A percentile compares a stretch with the other conserved stretches of the same genome.
Conservation (phyloP, 371 early-diverging fungal species). For the Haplosporangium sp. region DNA sequence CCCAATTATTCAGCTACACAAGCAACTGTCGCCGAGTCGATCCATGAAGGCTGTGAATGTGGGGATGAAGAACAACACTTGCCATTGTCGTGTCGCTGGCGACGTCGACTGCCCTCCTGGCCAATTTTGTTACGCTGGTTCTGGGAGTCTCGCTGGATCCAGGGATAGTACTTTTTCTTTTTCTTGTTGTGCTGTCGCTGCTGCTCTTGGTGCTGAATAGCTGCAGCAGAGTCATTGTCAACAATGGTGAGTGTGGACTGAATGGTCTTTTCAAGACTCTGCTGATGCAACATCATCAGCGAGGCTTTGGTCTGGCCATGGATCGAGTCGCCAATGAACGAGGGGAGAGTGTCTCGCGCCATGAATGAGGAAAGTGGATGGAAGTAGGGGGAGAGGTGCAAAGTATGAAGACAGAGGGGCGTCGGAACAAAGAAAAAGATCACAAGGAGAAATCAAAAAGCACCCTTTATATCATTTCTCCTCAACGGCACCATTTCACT, state of each 20-base stretch:
- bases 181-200: slow-evolving; percentile 43
- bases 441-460: too few species aligned
- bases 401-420: background rate
- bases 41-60: background rate
- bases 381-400: background rate
- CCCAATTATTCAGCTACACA: too few species aligned
- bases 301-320: slow-evolving; percentile 41
- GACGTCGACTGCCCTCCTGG: slow-evolving; percentile 40
- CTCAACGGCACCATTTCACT: background rate
- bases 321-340: slow-evolving; percentile 37
- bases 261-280: slow-evolving; percentile 45
- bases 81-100: slow-evolving; percentile 56
- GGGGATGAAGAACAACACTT: slow-evolving; percentile 24
- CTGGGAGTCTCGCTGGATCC: slow-evolving; percentile 51
- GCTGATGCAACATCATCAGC: slow-evolving; percentile 42
- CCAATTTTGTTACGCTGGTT: slow-evolving; percentile 50
- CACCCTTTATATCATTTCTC: too few species aligned
- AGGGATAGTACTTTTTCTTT: slow-evolving; percentile 54
- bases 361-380: slow-evolving; percentile 10
- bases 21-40: too few species aligned
- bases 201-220: slow-evolving; percentile 5
- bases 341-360: slow-evolving; percentile 40
- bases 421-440: background rate
- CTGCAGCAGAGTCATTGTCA: slow-evolving; percentile 19
- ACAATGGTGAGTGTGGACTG: slow-evolving; percentile 35